Conservation (phyloP, 129 eudicot genomes). For the Pseudognaphalium luteoalbum region DNA sequence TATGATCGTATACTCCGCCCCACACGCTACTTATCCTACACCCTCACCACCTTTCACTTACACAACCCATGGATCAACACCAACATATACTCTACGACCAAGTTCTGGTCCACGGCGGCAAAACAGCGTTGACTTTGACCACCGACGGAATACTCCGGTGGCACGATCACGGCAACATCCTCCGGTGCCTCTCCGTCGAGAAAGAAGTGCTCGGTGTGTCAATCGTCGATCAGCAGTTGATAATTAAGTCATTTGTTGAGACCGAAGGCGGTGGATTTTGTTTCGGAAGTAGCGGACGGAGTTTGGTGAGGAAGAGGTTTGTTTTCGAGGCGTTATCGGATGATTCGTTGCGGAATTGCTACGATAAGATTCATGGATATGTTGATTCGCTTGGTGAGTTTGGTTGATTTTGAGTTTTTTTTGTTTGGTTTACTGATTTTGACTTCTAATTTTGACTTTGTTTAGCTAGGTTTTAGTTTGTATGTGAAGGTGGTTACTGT, state of each 20-base stretch:
- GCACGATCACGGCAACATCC: constrained; percentile 32
- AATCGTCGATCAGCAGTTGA: constrained; percentile 37
- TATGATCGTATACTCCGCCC: not conserved
- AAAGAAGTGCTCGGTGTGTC: constrained; percentile 67
- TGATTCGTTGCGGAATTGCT: constrained; percentile 40
- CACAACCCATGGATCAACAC: not conserved
- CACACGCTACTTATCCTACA: not conserved
- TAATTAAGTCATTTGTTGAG: constrained; percentile 52
- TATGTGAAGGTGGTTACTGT: too few species aligned
- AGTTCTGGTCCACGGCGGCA: constrained; percentile 47
- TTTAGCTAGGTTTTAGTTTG: not conserved
- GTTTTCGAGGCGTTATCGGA: constrained; percentile 46
- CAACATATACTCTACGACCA: constrained; percentile 36
- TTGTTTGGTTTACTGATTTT: not conserved
- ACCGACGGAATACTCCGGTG: constrained; percentile 64
- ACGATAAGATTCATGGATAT: constrained; percentile 47
- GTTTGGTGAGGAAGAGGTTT: constrained; percentile 49
- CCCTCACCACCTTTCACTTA: not conserved
- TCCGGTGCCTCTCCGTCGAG: constrained; percentile 52
- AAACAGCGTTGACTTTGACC: constrained; percentile 43
- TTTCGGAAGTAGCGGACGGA: constrained; percentile 18
- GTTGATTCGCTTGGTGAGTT: constrained; percentile 62
- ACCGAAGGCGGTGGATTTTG: constrained; percentile 35
- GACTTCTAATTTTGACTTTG: not conserved
- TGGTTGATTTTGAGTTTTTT: not conserved